These are phyloP conservation scores for Lepidopterella palustris DNA, from an alignment of 495 filamentous ascomycete species.

Conservation along the genomic window DNA sequence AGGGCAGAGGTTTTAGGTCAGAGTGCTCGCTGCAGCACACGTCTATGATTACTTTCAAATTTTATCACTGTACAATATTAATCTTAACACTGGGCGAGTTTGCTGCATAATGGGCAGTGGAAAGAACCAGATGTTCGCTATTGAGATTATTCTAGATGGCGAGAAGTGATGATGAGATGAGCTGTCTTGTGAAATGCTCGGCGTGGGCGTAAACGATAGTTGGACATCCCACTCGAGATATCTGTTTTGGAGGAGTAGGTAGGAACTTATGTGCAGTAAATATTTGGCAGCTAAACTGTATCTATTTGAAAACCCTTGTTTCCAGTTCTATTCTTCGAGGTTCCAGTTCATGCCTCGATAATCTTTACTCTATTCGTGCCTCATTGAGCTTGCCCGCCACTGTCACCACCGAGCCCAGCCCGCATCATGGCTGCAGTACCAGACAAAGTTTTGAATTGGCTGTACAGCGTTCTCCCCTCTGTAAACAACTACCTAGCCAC, in stretches of 20 bases:
- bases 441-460: constrained; percentile 87
- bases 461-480: constrained; percentile 81
- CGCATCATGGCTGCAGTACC: constrained; percentile 64
- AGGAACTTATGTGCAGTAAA: no score
- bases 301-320: no score
- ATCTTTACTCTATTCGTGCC: neutral
- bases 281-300: no score
- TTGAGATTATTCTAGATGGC: neutral
- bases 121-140: neutral
- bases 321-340: neutral
- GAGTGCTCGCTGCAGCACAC: neutral
- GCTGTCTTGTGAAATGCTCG: neutral
- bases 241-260: no score
- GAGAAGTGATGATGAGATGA: neutral
- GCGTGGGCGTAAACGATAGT: no score
- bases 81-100: neutral
- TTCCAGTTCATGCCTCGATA: neutral
- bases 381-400: constrained; percentile 20
- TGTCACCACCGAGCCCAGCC: constrained; percentile 3
- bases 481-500: constrained; percentile 41
- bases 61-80: neutral
- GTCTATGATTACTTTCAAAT: neutral
- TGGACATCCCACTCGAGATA: no score
- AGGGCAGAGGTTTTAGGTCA: neutral
- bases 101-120: neutral